Evolutionary conservation across 495 filamentous ascomycete genomes (phyloP), one percentile per base, ranked within the genome.

Genomic region (Penicillium parvum): DNA sequence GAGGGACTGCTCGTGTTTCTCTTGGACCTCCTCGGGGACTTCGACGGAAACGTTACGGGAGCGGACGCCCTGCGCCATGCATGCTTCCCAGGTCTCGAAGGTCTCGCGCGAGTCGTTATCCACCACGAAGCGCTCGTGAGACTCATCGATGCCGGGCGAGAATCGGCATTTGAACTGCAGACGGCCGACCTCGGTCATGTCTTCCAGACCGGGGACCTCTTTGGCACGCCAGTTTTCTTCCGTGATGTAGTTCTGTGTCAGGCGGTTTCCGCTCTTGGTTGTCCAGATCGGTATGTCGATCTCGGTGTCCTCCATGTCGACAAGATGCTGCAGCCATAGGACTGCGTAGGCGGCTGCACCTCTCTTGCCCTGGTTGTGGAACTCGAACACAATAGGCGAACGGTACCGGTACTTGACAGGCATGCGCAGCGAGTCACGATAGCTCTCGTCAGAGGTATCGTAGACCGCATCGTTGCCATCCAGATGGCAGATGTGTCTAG

Each of bases 41-140:
- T 87, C 82, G 21, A 77, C 76, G 1, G 67, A 57, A 3, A 96
- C 87, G 2, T 74, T 71, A 33, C 76, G 76, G 0, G 69, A 65
- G 6, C 91, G 78, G 0, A 95, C 85, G 4, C 91, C 91, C 62
- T 97, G 88, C 0, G 86, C 77, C 16, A 81, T 73, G 54, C 90
- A 96, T 0, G 88, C 88, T 63, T 95, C 86, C 89, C 90, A 96
- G 3, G 83, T 86, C 69, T 96, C 91, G 52, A 84, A 94, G 1
- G 91, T 96, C 69, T 96, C 91, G 30, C 90, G 79, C 3, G 82
- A 81, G 57, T 95, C 82, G 52, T 92, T 95, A 62, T 96, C 88
- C 19, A 82, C 77, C 21, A 95, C 80, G 55, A 94, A 96, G 3
- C 68, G 68, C 30, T 84, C 74, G 58, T 96, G 91, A n/a, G 86